Evolutionary conservation across 169 alveolate species (phyloP), one percentile per base, ranked within the genome.

Genomic region (Eimeria sp.): DNA sequence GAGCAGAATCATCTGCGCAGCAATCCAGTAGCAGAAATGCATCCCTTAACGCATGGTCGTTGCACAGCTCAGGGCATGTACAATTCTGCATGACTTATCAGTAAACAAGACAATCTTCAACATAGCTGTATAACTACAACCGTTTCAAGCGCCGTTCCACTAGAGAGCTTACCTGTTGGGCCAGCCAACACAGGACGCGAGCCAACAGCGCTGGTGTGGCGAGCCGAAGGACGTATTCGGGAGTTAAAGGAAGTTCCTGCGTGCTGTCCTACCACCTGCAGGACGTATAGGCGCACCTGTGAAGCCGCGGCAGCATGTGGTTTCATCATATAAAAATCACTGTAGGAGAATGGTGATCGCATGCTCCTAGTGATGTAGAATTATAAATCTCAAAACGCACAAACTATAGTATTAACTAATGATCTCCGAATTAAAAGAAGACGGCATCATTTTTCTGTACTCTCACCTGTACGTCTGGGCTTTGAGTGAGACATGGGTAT

Each of bases 261-360:
- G 18, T 43, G 93, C 82, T 86, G 93, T 27, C 82, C 82, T 47
- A 61, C 70, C 67, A 61, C 93, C 93, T 86, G 93, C 22, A 18
- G 6, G n/a, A 11, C 22, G 75, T 25, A 47, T 47, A n/a, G 45
- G 45, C 13, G 13, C 1, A 9, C 45, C 2, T 43, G 11, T 45
- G 67, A 47, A 25, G n/a, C 83, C 47, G 7, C n/a, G 9, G 80
- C 10, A 70, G 11, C 25, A 30, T n/a, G 49, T 22, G 27, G 47
- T 1, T 70, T 30, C 63, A 54, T 16, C 18, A 54, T 16, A 9
- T 9, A 16, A 16, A 54, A 54, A 34, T 34, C 40, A 34, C 2
- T 34, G 40, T 34, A 34, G 40, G 40, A 34, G 40, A 34, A 0
- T 34, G 40, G 40, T 34, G 40, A 2, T 34, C 40, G 40, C 40